Base-by-base conservation (phyloP, 2,329 filamentous ascomycete species). In the Alternaria viburni region DNA sequence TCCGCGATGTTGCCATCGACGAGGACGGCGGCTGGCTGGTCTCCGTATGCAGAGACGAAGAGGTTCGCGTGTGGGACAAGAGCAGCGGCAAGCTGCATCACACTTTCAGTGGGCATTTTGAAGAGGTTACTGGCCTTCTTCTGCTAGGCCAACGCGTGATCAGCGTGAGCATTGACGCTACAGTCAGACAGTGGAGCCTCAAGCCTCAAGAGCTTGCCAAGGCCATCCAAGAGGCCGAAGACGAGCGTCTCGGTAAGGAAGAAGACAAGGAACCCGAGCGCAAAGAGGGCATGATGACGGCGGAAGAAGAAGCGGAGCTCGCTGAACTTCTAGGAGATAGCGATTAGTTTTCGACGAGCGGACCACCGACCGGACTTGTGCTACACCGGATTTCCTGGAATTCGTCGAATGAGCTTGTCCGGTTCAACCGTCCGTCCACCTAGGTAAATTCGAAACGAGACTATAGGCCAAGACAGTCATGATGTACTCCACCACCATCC, bases 271-370 rank as follows among this genome's bases (percentile, higher is more conserved):
- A 79, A 32, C 81, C 81, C 67, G 77, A 77, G 66, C 82, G 81
- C 56, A 86, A 86, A 57, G 82, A 84, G 6, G 77, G 83, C 43
- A 64, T 89, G 74, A 82, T 97, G 80, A 97, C 93, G 6, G 91
- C 88, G 12, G 95, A 98, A 71, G 96, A 99, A 79, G 95, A 98
- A 80, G 90, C 91, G 5, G 96, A 98, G 79, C 84, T 99, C 68
- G 94, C 93, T 13, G 96, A 94, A 68, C 81, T 99, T 77, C 92
- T 99, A 92, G 93, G 90, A 60, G 90, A 93, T 66, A 85, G 87
- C 70, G 90, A 92, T 46, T 78, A 74, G 70, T 67, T 63, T 61
- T 49, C 54, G 65, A 67, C 69, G 66, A 69, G 65, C 68, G 63
- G 67, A 66, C 50, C 51, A 57, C 66, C 61, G 66, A 64, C 68